phyloP scores from a whole-genome alignment of 108 stramenopile genomes.

The Skeletonema menzelii region DNA sequence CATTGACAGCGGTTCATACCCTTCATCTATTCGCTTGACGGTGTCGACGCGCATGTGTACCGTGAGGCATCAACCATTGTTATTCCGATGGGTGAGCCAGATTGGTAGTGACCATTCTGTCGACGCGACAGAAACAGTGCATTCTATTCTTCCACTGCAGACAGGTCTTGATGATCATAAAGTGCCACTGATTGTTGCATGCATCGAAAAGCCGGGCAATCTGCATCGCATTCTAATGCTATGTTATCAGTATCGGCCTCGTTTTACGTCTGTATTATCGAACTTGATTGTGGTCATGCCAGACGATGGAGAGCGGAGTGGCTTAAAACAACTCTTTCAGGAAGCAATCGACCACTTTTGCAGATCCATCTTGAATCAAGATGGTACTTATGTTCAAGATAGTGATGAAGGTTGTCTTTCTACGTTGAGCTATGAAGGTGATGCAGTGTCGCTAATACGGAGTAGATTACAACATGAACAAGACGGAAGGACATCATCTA shows the following conservation, averaged over 20 bases:
- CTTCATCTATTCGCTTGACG: conserved; percentile 9
- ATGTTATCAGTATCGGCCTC: conserved; percentile 9
- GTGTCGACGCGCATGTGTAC: conserved; percentile 51
- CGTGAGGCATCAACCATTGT: conserved; percentile 32
- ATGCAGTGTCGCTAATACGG: conserved; percentile 5
- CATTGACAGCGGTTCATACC: background rate
- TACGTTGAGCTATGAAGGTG: conserved; percentile 24
- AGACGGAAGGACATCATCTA: background rate
- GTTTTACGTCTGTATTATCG: conserved; percentile 1
- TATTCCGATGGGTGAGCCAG: conserved; percentile 33
- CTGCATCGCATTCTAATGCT: conserved; percentile 49
- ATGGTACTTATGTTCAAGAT: background rate
- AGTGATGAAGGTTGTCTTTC: conserved; percentile 3
- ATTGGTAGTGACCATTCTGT: background rate
- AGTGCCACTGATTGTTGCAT: conserved; percentile 34
- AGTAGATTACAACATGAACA: background rate
- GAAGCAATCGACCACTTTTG: conserved; percentile 40
- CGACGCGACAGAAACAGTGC: background rate
- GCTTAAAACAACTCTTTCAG: conserved; percentile 14
- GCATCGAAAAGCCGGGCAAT: conserved; percentile 48
- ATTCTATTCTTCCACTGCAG: background rate
- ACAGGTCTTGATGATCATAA: background rate
- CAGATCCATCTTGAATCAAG: conserved; percentile 9
- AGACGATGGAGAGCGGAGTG: background rate
- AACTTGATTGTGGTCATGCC: conserved; percentile 33